phyloP scores from a whole-genome alignment of 257 asterid genomes.

The Nicotiana tomentosiformis region DNA sequence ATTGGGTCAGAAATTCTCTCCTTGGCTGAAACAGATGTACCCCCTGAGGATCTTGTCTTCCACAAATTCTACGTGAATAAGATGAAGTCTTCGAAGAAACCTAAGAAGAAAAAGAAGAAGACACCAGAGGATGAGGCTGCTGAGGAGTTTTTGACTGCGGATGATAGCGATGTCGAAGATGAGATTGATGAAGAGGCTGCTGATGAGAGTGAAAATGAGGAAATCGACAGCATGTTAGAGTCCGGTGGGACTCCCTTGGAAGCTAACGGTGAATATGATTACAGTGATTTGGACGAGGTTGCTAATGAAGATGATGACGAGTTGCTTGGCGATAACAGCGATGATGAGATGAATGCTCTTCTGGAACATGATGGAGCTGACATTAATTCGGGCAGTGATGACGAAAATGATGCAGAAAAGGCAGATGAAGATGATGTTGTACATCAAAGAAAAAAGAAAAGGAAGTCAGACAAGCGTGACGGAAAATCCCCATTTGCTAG shows the following conservation, averaged over 20 bases:
- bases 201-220: conserved; percentile 53
- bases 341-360: conserved; percentile 41
- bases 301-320: conserved; percentile 69
- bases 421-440: conserved; percentile 30
- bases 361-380: conserved; percentile 26
- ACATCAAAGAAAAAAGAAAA: conserved; percentile 28
- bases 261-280: conserved; percentile 48
- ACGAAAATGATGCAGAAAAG: conserved; percentile 26
- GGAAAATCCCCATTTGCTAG: conserved; percentile 65
- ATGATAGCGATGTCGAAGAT: conserved; percentile 47
- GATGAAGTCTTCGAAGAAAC: conserved; percentile 57
- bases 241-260: conserved; percentile 28
- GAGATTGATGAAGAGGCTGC: conserved; percentile 47
- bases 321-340: conserved; percentile 52
- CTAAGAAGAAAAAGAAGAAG: conserved; percentile 71
- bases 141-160: conserved; percentile 51
- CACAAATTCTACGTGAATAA: conserved; percentile 81
- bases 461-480: conserved; percentile 23
- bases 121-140: conserved; percentile 63
- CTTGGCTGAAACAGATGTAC: conserved; percentile 66
- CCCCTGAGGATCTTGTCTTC: conserved; percentile 88
- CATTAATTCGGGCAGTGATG: conserved; percentile 28
- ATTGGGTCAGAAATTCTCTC: conserved; percentile 77
- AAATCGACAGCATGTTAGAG: conserved; percentile 53
- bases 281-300: conserved; percentile 61